Evolutionary conservation across 2,329 filamentous ascomycete species (phyloP).

Genomic region (Chaetomium sp.): DNA sequence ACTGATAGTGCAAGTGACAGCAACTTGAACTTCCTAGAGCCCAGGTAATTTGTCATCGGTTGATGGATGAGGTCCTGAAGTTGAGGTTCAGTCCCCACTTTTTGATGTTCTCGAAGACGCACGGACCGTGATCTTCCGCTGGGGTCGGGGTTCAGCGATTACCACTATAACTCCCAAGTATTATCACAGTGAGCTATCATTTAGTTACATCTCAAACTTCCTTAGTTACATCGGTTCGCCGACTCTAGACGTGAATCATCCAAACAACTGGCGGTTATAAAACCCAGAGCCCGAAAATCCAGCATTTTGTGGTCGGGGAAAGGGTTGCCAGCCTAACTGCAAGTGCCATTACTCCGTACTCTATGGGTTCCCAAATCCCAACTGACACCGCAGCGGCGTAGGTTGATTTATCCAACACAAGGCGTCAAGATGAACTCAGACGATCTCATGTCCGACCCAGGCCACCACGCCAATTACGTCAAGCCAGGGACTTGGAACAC

Average conservation of each 20-base stretch:
- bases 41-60: not conserved
- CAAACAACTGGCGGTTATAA: too few species aligned
- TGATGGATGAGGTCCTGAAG: not conserved
- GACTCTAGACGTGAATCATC: too few species aligned
- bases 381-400: too few species aligned
- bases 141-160: too few species aligned
- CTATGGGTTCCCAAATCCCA: not conserved
- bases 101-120: not conserved
- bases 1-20: not conserved
- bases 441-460: slow-evolving; percentile 33
- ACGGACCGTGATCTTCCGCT: not conserved
- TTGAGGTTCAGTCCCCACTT: not conserved
- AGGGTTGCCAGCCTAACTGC: too few species aligned
- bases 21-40: too few species aligned
- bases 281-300: too few species aligned
- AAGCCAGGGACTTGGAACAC: slow-evolving; percentile 33
- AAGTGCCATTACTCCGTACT: not conserved
- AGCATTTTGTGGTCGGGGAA: too few species aligned
- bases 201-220: too few species aligned
- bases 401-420: not conserved
- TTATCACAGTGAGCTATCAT: not conserved
- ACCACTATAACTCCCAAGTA: too few species aligned
- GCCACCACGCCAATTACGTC: not conserved
- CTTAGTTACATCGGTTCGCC: too few species aligned
- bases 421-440: slow-evolving; percentile 29